Base-by-base conservation (phyloP, 495 filamentous ascomycete genomes). In the Clohesyomyces aquaticus region DNA sequence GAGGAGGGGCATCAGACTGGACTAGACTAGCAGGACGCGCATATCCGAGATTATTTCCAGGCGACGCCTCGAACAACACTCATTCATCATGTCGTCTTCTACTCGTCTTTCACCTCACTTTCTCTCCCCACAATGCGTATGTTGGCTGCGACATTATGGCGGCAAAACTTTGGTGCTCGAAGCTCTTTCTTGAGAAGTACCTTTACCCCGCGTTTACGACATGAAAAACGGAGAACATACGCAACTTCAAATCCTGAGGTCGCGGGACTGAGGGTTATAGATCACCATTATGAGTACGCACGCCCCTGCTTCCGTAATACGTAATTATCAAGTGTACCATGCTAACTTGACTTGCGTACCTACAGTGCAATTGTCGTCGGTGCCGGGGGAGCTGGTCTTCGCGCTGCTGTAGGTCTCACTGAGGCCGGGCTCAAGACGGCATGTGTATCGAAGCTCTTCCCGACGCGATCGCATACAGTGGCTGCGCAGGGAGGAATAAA, bases 371-470 rank as follows among this genome's bases (percentile, higher is more conserved):
- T 98, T 71, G 94, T 98, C 56, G 91, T 98, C 66, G 94, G 94
- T 72, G 93, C 94, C 65, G 94, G 94, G 63, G 94, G 94, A 72
- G 87, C 94, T 53, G 94, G 94, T 79, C 85, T 98, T 63, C 91
- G 94, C 73, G 93, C 94, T 55, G 93, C 94, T 45, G 96, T 98
- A 78, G 94, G 94, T 76, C 83, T 98, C 51, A 94, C 94, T 67
- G 94, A 98, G 79, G 93, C 94, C 66, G 94, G 94, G 35, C 96
- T 98, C 85, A 97, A 98, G 77, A 97, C 93, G 53, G 94, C 94
- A 57, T 98, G 94, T 81, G 92, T 98, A 77, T 94, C 91, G 41
- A 98, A 98, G 82, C 86, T 98, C 28, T 98, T 98, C 80, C 94
- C 94, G 56, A 98, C 94, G 29, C 81, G 94, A 83, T 88, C 84